Evolutionary conservation across 176 grass and related monocot genomes (phyloP), one percentile per base, ranked within the genome.

Genomic region (Bolboschoenus planiculmis): DNA sequence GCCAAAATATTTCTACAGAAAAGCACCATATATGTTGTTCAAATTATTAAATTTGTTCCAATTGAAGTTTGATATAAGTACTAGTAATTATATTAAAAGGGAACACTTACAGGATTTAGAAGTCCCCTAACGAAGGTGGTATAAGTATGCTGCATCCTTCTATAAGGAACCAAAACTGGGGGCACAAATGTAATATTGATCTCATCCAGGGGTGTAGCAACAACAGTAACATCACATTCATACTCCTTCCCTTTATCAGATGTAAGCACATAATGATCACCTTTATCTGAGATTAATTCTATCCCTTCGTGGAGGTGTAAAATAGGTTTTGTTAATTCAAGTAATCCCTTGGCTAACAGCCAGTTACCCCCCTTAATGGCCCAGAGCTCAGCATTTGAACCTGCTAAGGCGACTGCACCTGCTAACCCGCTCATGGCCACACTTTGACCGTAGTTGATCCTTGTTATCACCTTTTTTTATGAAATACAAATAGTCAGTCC

Each of bases 391-490:
- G 95, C 80, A 54, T 94, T 91, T 1, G 92, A 93, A 65, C 95
- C 95, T 30, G 92, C 92, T 82, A 97, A 90, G 81, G 95, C 94
- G 18, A 97, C 92, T 3, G 90, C 89, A 30, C 92, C 95, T 1
- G 90, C 95, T 31, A 98, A 80, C 11, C 92, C 95, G 56, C 95
- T 98, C 78, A 98, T 94, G 7, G 31, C 78, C 24, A 62, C 84
- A 36, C 86, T 92, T 55, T 98, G 95, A 31, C 92, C 95, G 60
- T 98, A 98, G 85, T 98, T 98, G 67, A 98, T 91, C 85, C 95
- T 92, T 53, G 95, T 94, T 88, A 98, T 94, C 39, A 92, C 92
- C 95, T 97, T 80, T 78, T n/a, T 43, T 56, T 46, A 88, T 30
- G n/a, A 65, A 81, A 30, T 44, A 63, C 36, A 46, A 4, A 63